Base-by-base conservation (phyloP, 306 rosid genomes). In the Fragaria ananassa region DNA sequence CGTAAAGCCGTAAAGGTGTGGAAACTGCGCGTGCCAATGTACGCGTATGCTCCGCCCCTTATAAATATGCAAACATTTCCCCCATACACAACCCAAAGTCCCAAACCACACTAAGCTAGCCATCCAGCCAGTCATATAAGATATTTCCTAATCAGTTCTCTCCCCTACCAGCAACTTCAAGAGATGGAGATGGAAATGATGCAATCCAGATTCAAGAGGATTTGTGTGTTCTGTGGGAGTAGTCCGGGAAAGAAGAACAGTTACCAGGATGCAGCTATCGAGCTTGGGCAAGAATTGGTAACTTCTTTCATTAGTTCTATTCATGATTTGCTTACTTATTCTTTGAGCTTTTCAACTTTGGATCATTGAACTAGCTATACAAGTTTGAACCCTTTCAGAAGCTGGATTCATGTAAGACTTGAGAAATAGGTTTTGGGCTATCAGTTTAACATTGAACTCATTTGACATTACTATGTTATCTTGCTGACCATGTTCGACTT, bases 201-300 rank as follows among this genome's bases (percentile, higher is more conserved):
- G 67, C 64, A 31, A 79, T 88, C 98, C n/a, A 92, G 88, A 76
- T 94, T 94, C 93, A 90, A 90, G 79, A 90, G 89, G 88, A 82
- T 94, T 80, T 92, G 98, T 85, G 98, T 94, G 17, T 94, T 94
- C 81, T 94, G 98, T 83, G 98, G 97, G 7, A 94, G 98, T 68
- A 92, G 98, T 74, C 91, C 91, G 0, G 97, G 98, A 49, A 94
- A 94, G 75, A 94, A 94, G 80, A 86, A 77, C 73, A 89, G 80
- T 69, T 94, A 94, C 70, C 88, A 87, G 76, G 98, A 94, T 42
- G 95, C 98, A 81, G 97, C 98, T 80, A 89, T 92, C 82, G 95
- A 92, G 80, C 98, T 94, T 67, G 98, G 90, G 73, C 84, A 74
- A 66, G 97, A 90, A 81, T 82, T 94, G 91, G 98, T 94, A 72